These are phyloP conservation scores for Aspergillus tamarii DNA, from an alignment of 2,329 filamentous ascomycete genomes.

Conservation along the genomic window DNA sequence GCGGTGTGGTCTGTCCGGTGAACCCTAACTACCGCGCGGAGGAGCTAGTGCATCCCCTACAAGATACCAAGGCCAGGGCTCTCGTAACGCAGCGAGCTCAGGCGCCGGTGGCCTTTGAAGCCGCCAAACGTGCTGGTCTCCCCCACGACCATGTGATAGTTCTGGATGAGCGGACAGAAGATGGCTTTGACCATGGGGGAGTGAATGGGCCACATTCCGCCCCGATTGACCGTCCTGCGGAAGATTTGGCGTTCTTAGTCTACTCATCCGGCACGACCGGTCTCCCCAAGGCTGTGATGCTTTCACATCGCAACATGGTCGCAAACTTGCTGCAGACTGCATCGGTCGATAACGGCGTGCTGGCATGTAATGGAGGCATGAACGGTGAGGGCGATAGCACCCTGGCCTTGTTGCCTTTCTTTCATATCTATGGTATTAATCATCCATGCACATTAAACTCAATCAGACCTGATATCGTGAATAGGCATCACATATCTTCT, in stretches of 20 bases:
- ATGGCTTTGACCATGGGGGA: not conserved
- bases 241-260: too few species aligned
- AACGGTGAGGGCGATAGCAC: constrained; percentile 13
- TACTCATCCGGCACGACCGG: too few species aligned
- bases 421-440: constrained; percentile 23
- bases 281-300: too few species aligned
- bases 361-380: constrained; percentile 5
- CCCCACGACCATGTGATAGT: constrained; percentile 14
- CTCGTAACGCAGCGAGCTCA: constrained; percentile 16
- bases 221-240: too few species aligned
- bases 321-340: too few species aligned
- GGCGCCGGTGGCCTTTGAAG: constrained; percentile 10
- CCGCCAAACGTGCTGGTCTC: constrained; percentile 12
- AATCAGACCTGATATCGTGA: too few species aligned
- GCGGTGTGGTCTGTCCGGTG: constrained; percentile 31
- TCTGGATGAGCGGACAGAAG: constrained; percentile 12
- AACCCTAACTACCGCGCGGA: constrained; percentile 28
- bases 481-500: too few species aligned
- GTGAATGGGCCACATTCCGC: too few species aligned
- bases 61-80: constrained; percentile 15
- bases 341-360: too few species aligned
- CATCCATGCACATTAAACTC: not conserved
- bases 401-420: constrained; percentile 20
- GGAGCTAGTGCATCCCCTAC: constrained; percentile 24
- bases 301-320: too few species aligned